Evolutionary conservation across 176 grass and related monocot genomes (phyloP).

Genomic region (Avena eriantha): DNA sequence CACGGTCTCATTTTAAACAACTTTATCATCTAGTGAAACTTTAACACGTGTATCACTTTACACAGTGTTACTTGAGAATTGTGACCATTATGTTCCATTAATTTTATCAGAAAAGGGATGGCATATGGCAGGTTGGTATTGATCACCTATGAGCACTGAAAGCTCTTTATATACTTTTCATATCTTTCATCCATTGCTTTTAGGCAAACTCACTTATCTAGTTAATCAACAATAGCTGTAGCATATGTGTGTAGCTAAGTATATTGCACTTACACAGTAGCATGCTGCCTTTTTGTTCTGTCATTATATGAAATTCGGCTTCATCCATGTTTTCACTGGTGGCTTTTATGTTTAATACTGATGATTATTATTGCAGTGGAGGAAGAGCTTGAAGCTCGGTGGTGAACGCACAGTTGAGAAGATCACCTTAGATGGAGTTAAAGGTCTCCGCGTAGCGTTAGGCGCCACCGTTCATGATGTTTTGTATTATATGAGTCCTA

Average conservation of each 20-base stretch:
- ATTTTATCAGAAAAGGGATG: background rate
- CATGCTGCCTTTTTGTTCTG: constrained; percentile 21
- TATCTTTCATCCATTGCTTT: background rate
- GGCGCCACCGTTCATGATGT: constrained; percentile 98
- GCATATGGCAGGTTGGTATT: constrained; percentile 13
- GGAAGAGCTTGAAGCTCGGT: constrained; percentile 83
- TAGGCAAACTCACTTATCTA: constrained; percentile 14
- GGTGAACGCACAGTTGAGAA: constrained; percentile 91
- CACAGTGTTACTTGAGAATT: background rate
- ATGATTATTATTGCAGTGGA: constrained; percentile 71
- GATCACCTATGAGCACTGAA: background rate
- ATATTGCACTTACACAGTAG: constrained; percentile 20
- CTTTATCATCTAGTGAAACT: constrained; percentile 16
- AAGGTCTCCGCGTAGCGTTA: constrained; percentile 83
- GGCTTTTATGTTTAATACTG: constrained; percentile 31
- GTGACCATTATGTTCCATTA: constrained; percentile 18
- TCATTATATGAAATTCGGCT: constrained; percentile 23
- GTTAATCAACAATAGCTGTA: background rate
- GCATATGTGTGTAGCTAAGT: constrained; percentile 17
- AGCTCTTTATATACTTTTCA: background rate
- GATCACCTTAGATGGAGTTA: constrained; percentile 94
- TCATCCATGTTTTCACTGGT: background rate
- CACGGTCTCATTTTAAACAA: constrained; percentile 17
- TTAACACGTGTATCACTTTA: background rate
- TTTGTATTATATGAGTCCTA: constrained; percentile 99